phyloP scores from a whole-genome alignment of 768 basidiomycete genomes.

The Xerocomus spinulosus region DNA sequence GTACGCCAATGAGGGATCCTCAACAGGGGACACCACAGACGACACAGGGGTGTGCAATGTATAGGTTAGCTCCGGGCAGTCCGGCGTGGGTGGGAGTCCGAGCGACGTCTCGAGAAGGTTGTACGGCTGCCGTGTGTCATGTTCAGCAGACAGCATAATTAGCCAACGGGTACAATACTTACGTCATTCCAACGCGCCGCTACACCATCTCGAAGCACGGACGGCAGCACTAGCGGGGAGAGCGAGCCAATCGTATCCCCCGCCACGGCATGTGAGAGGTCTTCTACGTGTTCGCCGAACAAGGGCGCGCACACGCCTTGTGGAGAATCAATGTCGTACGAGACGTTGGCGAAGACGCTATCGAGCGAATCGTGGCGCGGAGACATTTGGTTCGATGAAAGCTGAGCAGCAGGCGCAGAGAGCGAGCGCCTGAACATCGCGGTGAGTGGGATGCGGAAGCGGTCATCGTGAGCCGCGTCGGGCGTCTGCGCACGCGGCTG shows the following conservation, averaged over 20 bases:
- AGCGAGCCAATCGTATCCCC: conserved; percentile 24
- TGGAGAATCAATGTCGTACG: conserved; percentile 28
- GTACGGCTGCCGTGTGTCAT: conserved; percentile 20
- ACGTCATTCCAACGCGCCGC: conserved; percentile 34
- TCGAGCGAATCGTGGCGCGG: conserved; percentile 24
- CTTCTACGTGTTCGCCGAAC: conserved; percentile 22
- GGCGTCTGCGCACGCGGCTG: conserved; percentile 29
- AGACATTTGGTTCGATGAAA: conserved; percentile 7
- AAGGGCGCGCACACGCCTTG: conserved; percentile 9
- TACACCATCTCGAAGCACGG: conserved; percentile 25
- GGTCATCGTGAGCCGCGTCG: conserved; percentile 20
- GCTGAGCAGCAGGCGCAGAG: conserved; percentile 46
- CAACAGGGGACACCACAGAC: conserved; percentile 24
- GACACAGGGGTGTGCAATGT: conserved; percentile 20
- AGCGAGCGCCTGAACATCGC: conserved; percentile 64
- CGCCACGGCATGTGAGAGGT: conserved; percentile 18
- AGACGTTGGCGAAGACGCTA: conserved; percentile 30
- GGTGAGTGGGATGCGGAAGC: conserved; percentile 50
- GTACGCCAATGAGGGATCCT: conserved; percentile 21
- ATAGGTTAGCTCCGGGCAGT: conserved; percentile 23
- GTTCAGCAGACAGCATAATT: background rate
- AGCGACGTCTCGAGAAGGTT: conserved; percentile 32
- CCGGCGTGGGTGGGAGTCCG: conserved; percentile 23
- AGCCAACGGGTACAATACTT: conserved; percentile 14
- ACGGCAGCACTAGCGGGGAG: conserved; percentile 31